phyloP scores from a whole-genome alignment of 208 protist genomes.

The Acanthamoeba culbertsoni region DNA sequence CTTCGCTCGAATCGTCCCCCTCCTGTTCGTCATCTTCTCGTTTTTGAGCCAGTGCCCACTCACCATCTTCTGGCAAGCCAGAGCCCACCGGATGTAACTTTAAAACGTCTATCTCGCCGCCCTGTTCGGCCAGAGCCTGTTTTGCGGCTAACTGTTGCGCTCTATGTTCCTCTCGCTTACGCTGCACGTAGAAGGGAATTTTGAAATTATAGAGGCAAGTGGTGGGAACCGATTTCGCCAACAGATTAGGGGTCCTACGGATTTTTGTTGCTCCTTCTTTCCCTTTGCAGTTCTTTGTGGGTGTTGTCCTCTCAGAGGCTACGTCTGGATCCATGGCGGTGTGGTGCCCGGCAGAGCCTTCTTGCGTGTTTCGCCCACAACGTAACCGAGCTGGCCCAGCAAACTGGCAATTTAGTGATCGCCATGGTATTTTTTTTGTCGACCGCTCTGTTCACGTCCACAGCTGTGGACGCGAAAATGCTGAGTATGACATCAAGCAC shows the following conservation, averaged over 20 bases:
- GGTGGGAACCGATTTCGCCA: background rate
- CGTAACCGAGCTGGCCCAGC: no score
- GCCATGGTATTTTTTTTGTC: no score
- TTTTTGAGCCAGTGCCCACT: background rate
- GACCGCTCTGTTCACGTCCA: no score
- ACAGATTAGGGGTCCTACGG: no score
- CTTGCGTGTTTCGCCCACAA: no score
- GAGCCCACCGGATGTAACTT: background rate
- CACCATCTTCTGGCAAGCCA: background rate
- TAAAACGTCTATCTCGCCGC: no score
- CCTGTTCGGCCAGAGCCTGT: background rate
- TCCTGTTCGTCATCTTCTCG: background rate
- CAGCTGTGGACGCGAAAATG: no score
- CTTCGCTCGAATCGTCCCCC: background rate
- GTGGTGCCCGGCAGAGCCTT: no score
- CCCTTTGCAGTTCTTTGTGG: background rate
- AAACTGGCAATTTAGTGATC: no score
- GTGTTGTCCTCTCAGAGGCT: background rate
- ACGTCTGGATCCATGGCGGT: no score
- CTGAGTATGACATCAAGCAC: no score
- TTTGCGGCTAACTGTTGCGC: background rate
- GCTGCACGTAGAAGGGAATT: background rate
- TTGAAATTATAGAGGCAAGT: background rate
- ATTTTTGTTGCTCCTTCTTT: no score
- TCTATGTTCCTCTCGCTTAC: background rate